Conservation (phyloP, 768 basidiomycete genomes). For the Boletellus ananas region DNA sequence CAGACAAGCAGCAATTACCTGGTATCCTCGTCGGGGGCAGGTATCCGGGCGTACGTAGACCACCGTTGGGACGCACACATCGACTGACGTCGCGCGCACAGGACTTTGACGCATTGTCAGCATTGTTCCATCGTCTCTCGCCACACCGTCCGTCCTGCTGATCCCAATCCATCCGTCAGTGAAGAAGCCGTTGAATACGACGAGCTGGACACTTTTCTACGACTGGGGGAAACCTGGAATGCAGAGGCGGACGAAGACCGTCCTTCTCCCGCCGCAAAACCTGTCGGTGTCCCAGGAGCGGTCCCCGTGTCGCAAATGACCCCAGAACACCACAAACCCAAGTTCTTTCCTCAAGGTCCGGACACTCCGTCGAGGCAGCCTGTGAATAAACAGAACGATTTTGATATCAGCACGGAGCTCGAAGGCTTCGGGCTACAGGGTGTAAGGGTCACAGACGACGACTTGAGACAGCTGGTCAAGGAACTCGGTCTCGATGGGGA, state of each 20-base stretch:
- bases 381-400: constrained; percentile 53
- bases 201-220: constrained; percentile 68
- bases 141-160: constrained; percentile 1
- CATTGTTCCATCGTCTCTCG: constrained; percentile 2
- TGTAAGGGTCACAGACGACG: constrained; percentile 72
- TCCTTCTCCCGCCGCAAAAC: constrained; percentile 50
- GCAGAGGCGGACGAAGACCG: constrained; percentile 54
- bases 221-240: constrained; percentile 69
- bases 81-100: constrained; percentile 24
- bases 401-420: constrained; percentile 68
- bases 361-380: constrained; percentile 50
- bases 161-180: constrained; percentile 35
- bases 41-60: constrained; percentile 66
- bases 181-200: constrained; percentile 83
- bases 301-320: constrained; percentile 74
- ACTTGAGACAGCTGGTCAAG: constrained; percentile 63
- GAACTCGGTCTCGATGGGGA: constrained; percentile 75
- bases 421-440: constrained; percentile 72
- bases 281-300: constrained; percentile 81
- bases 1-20: constrained; percentile 82
- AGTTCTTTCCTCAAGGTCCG: constrained; percentile 44
- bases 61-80: not conserved
- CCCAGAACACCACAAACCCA: constrained; percentile 63
- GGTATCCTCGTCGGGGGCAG: constrained; percentile 76
- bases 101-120: constrained; percentile 76